A percentile compares a stretch with the other conserved stretches of the same genome.
phyloP scores from a whole-genome alignment of 257 asterid genomes.

The Capsicum rhomboideum region DNA sequence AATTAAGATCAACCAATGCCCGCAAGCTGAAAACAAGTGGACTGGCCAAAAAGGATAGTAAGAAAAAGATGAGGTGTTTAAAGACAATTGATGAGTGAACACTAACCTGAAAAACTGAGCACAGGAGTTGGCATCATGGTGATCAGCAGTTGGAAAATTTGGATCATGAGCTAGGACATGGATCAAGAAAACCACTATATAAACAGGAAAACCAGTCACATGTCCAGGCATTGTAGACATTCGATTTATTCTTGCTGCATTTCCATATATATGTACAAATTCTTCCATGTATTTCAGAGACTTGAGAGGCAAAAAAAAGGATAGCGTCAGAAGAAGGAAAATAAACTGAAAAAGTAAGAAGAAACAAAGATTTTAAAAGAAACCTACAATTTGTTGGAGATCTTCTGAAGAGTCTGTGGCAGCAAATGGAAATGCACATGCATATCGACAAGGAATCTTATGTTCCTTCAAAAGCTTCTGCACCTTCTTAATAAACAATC shows the following conservation, averaged over 20 bases:
- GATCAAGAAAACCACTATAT: constrained; percentile 61
- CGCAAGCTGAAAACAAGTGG: constrained; percentile 58
- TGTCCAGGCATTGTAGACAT: constrained; percentile 27
- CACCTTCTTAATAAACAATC: constrained; percentile 53
- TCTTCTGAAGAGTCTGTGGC: constrained; percentile 43
- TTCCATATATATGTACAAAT: constrained; percentile 33
- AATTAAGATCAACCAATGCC: constrained; percentile 39
- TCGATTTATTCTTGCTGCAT: constrained; percentile 38
- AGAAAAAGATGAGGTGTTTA: background rate
- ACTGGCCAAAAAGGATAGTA: constrained; percentile 34
- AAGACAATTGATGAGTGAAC: background rate
- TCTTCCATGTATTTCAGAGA: constrained; percentile 53
- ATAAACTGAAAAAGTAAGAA: constrained; percentile 4
- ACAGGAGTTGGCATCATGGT: constrained; percentile 43
- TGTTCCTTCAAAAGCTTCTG: constrained; percentile 49
- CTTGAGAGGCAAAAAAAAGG: constrained; percentile 19
- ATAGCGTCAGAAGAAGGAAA: constrained; percentile 4
- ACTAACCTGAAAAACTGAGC: constrained; percentile 57
- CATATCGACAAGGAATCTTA: constrained; percentile 67
- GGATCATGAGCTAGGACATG: constrained; percentile 73
- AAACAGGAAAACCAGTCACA: constrained; percentile 49
- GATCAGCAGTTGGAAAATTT: constrained; percentile 49
- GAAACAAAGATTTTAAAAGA: background rate
- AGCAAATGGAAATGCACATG: constrained; percentile 68
- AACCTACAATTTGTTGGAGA: constrained; percentile 45